Evolutionary conservation across 2,329 filamentous ascomycete genomes (phyloP).

Genomic region (Pyrenophora graminea): DNA sequence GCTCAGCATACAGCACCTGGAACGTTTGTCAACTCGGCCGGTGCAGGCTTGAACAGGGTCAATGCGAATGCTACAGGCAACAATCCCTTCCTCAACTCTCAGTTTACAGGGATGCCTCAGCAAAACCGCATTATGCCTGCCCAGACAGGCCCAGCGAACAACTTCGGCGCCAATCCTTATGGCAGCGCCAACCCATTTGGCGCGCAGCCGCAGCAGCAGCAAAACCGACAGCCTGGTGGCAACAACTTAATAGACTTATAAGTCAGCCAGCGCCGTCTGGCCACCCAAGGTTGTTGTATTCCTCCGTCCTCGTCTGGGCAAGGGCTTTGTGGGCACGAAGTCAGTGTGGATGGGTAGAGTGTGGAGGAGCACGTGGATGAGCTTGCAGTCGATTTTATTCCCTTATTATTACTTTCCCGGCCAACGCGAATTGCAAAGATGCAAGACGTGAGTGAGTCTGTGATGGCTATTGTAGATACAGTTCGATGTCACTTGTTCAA

Average conservation of each 20-base stretch:
- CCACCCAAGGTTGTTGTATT: slow-evolving; percentile 10
- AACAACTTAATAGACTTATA: slow-evolving; percentile 67
- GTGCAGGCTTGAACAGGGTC: slow-evolving; percentile 73
- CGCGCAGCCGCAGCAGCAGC: slow-evolving; percentile 42
- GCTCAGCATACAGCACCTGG: slow-evolving; percentile 95
- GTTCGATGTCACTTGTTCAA: slow-evolving; percentile 2
- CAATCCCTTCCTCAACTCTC: slow-evolving; percentile 86
- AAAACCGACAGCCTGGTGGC: slow-evolving; percentile 51
- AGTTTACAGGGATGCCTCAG: slow-evolving; percentile 72
- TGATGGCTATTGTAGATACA: slow-evolving; percentile 13
- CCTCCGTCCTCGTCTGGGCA: slow-evolving; percentile 17
- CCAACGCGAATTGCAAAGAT: slow-evolving; percentile 10
- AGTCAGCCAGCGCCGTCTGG: background rate
- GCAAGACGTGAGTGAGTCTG: slow-evolving; percentile 5
- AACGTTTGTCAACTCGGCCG: slow-evolving; percentile 94
- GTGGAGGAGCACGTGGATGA: background rate
- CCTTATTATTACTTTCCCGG: slow-evolving; percentile 17
- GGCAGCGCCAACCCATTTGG: slow-evolving; percentile 62
- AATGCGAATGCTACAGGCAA: slow-evolving; percentile 71
- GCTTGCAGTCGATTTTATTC: slow-evolving; percentile 23
- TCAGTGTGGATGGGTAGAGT: background rate
- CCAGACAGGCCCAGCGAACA: slow-evolving; percentile 56
- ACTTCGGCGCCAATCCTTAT: slow-evolving; percentile 51
- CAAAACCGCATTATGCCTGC: slow-evolving; percentile 54
- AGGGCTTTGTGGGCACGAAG: background rate